Evolutionary conservation across 495 filamentous ascomycete genomes (phyloP), one percentile per base, ranked within the genome.

Genomic region (Penicillium antarcticum): DNA sequence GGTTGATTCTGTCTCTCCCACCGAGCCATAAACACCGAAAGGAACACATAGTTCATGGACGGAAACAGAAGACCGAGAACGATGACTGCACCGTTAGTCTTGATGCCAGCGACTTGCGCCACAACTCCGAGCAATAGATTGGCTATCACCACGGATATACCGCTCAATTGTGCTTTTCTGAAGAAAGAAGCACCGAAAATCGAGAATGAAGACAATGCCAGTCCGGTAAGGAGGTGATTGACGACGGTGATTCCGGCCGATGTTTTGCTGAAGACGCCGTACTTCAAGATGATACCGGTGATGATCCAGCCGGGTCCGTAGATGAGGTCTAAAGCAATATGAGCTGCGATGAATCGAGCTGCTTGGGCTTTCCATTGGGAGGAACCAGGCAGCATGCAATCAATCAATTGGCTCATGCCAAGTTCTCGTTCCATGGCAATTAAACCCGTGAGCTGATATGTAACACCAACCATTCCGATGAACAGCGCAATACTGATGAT

Each of bases 371-470:
- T 64, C 86, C 86, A 89, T 12, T 73, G 70, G 19, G 72, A 70
- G 19, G 67, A 65, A 53, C 85, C 87, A 17, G 84, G 81, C 80
- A 91, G 89, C 83, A 89, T 92, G 33, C 87, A 84, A 66, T 94
- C 89, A 38, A 92, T 74, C 36, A 94, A 72, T 36, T 87, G 86
- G 24, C 87, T 85, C 79, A 91, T 88, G 48, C 87, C 89, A 35
- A 81, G 69, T 70, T 94, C 89, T 38, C 89, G 74, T 69, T 94
- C 89, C 18, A 80, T 79, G 13, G 88, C 88, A 51, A 89, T 83
- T 57, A 88, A 79, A 2, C 89, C 89, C 14, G 85, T 83, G 48
- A 90, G 70, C 58, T 94, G 88, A 56, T 94, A 94, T 24, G 78
- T 76, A 7, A 92, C 71, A 1, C 85, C 85, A 32, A 91, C 80